These are phyloP conservation scores for Aspergillus sp. DNA, from an alignment of 2,329 filamentous ascomycete genomes.

Conservation along the genomic window DNA sequence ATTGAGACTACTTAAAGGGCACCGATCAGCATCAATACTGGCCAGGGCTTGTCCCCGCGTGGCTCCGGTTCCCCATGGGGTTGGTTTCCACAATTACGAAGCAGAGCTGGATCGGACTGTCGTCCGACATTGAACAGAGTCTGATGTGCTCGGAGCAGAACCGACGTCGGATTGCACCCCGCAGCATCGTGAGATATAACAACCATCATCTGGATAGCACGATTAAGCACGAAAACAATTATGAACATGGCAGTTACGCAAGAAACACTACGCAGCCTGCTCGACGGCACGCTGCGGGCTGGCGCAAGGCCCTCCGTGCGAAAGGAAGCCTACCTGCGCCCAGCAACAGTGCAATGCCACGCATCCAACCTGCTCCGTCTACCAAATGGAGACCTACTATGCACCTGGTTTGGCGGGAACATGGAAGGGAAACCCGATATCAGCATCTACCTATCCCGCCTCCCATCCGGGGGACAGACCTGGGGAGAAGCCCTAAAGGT, in stretches of 20 bases:
- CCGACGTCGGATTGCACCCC: not conserved
- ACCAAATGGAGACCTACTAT: not conserved
- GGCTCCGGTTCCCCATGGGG: constrained; percentile 2
- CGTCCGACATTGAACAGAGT: not conserved
- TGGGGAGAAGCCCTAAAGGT: not conserved
- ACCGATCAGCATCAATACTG: too few relatives aligned
- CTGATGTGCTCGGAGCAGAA: not conserved
- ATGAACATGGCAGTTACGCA: not conserved
- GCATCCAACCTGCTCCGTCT: constrained; percentile 4
- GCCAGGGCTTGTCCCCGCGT: not conserved
- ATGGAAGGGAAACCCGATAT: constrained; percentile 8
- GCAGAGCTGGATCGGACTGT: not conserved
- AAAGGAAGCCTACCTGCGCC: constrained; percentile 1
- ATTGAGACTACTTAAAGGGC: too few relatives aligned
- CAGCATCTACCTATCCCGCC: constrained; percentile 1
- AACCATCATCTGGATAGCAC: too few relatives aligned
- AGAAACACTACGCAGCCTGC: not conserved
- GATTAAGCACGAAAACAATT: too few relatives aligned
- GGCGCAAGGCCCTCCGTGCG: not conserved
- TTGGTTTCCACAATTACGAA: not conserved
- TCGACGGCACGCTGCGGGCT: not conserved
- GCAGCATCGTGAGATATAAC: not conserved
- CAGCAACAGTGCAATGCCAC: constrained; percentile 6
- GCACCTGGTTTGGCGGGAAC: constrained; percentile 7
- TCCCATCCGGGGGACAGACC: not conserved